Base-by-base conservation (phyloP, 176 grass and related monocot genomes). In the Luzula sylvatica region DNA sequence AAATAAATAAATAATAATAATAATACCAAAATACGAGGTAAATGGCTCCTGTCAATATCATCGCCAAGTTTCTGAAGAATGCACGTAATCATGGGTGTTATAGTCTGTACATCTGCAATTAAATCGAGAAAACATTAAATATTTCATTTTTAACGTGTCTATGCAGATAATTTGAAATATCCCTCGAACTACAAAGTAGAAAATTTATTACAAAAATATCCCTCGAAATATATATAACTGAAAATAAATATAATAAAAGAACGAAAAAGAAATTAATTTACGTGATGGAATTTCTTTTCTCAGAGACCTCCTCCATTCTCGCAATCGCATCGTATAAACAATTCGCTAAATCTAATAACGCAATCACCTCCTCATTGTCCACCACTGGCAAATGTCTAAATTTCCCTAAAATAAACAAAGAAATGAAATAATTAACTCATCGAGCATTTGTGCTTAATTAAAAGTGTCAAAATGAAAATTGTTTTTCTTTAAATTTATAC, bases 331-430 rank as follows among this genome's bases (percentile, higher is more conserved):
- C 75, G 32, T 94, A 87, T 30, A 94, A 72, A 46, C 82, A 87
- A 39, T 87, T 87, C 50, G 75, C 72, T 20, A 94, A 87, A 64
- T 94, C 82, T 40, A 94, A 71, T 39, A 87, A 72, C 44, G 87
- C 87, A 51, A 94, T 69, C 7, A 94, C 87, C 58, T 87, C 87
- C 21, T 82, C 87, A 46, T 87, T 94, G 43, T 94, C 87, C 67
- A 94, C 87, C 57, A 94, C 82, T 11, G 82, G 78, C 15, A 94
- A 42, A 60, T 94, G 87, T 41, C 82, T 76, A 48, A 94, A 94
- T 50, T 87, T 87, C 7, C 87, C 85, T 89, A 67, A 12, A 52
- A 39, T 27, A 50, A 14, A 39, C 23, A 55, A 19, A 50, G 9
- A 50, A 50, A n/a, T n/a, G n/a, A n/a, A n/a, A n/a, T n/a, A n/a